Evolutionary conservation across 805 yeast genomes (phyloP).

Genomic region (Candida maesae): DNA sequence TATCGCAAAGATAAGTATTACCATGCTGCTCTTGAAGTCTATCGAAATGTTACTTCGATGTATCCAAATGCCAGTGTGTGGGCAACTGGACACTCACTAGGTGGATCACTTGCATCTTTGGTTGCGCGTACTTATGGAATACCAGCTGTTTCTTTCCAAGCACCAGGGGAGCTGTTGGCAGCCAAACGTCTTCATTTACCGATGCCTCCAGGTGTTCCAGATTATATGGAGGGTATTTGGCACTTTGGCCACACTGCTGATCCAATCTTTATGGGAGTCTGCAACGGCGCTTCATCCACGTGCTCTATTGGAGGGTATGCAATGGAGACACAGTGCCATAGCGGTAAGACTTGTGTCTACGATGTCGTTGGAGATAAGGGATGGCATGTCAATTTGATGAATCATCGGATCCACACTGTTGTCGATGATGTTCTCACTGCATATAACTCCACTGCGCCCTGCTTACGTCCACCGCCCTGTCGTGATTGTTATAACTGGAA

Average conservation of each 20-base stretch:
- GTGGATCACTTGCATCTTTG: slow-evolving; percentile 80
- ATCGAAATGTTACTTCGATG: slow-evolving; percentile 58
- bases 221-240: slow-evolving; percentile 79
- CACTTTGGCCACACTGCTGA: slow-evolving; percentile 97
- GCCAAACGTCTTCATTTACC: slow-evolving; percentile 84
- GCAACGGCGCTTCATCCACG: slow-evolving; percentile 87
- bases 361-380: slow-evolving; percentile 88
- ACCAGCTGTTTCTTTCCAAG: slow-evolving; percentile 87
- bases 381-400: slow-evolving; percentile 83
- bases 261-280: slow-evolving; percentile 94
- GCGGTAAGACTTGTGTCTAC: slow-evolving; percentile 83
- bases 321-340: slow-evolving; percentile 93
- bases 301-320: slow-evolving; percentile 95
- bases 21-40: slow-evolving; percentile 72
- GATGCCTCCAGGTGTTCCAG: slow-evolving; percentile 84
- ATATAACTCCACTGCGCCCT: slow-evolving; percentile 75
- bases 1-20: slow-evolving; percentile 77
- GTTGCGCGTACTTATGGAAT: slow-evolving; percentile 86
- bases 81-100: slow-evolving; percentile 94
- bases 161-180: slow-evolving; percentile 90
- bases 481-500: slow-evolving; percentile 90
- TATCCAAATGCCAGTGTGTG: slow-evolving; percentile 77
- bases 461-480: slow-evolving; percentile 77
- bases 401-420: slow-evolving; percentile 88
- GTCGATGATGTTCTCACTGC: slow-evolving; percentile 71